Percentiles rank a stretch among this genome's conserved stretches.
phyloP scores from a whole-genome alignment of 495 filamentous ascomycete genomes.

The Lichina pygmaea region DNA sequence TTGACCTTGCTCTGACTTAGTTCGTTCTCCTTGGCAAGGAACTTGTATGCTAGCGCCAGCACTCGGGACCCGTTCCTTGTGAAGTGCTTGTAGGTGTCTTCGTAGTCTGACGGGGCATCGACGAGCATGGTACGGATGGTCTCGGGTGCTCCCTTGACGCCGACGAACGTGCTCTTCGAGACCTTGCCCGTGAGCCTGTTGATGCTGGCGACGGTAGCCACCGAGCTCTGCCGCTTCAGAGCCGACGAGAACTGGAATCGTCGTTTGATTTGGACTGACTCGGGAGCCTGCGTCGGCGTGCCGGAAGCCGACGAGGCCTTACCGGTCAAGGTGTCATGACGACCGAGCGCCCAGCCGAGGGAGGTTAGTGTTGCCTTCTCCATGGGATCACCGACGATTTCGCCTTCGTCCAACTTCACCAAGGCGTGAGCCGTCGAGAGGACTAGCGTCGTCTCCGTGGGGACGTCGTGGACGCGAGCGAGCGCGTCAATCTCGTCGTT shows the following conservation, averaged over 20 bases:
- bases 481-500: conserved; percentile 58
- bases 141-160: conserved; percentile 91
- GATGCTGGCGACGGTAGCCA: conserved; percentile 47
- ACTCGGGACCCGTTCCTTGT: conserved; percentile 86
- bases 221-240: conserved; percentile 82
- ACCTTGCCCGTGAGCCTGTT: conserved; percentile 45
- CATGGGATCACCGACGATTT: conserved; percentile 96
- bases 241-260: conserved; percentile 97
- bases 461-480: conserved; percentile 32
- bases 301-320: conserved; percentile 12
- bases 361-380: conserved; percentile 81
- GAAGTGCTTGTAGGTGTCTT: conserved; percentile 96
- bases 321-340: conserved; percentile 51
- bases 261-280: conserved; percentile 72
- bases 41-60: conserved; percentile 79
- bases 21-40: conserved; percentile 54
- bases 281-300: conserved; percentile 10
- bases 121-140: conserved; percentile 84
- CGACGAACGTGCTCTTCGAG: conserved; percentile 58
- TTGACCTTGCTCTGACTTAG: conserved; percentile 66
- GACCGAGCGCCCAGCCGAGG: conserved; percentile 74
- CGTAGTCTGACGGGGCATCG: conserved; percentile 61
- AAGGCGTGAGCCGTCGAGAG: conserved; percentile 87
- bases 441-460: conserved; percentile 67
- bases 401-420: conserved; percentile 87